A percentile compares a stretch with the other conserved stretches of the same genome.
These are phyloP conservation scores for Sarocladiaceae sp. DNA, from an alignment of 2,329 filamentous ascomycete species.

Conservation along the genomic window DNA sequence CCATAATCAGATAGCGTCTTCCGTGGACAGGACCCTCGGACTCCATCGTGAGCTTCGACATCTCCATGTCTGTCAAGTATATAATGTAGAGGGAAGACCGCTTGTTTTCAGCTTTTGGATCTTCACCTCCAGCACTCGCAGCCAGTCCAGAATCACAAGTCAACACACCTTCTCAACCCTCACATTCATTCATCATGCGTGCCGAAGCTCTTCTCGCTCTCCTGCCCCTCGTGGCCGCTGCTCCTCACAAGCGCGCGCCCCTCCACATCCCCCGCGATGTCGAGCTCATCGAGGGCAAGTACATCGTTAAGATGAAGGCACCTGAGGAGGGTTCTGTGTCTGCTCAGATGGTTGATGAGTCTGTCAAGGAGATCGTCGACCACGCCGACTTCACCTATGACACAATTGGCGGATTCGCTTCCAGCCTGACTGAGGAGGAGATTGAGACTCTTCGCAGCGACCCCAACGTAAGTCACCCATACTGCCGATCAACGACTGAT, in stretches of 20 bases:
- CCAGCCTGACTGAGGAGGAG: conserved; percentile 15
- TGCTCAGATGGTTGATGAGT: not conserved
- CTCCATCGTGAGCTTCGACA: not conserved
- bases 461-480: conserved; percentile 12
- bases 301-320: conserved; percentile 11
- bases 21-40: not conserved
- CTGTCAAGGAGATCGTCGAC: conserved; percentile 22
- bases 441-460: conserved; percentile 16
- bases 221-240: conserved; percentile 6
- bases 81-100: not conserved
- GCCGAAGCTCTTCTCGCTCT: conserved; percentile 7
- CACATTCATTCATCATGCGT: conserved; percentile 5
- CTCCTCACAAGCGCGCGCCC: conserved; percentile 8
- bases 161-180: not conserved
- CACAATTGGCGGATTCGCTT: conserved; percentile 16
- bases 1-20: not conserved
- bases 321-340: conserved; percentile 6
- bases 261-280: conserved; percentile 10
- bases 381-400: conserved; percentile 30
- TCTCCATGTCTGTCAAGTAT: not conserved
- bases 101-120: not conserved
- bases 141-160: not conserved
- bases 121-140: conserved; percentile 1
- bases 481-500: not conserved
- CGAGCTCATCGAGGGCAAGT: conserved; percentile 12